Evolutionary conservation across 2,329 filamentous ascomycete genomes (phyloP).

Genomic region (Lachnellula suecica): DNA sequence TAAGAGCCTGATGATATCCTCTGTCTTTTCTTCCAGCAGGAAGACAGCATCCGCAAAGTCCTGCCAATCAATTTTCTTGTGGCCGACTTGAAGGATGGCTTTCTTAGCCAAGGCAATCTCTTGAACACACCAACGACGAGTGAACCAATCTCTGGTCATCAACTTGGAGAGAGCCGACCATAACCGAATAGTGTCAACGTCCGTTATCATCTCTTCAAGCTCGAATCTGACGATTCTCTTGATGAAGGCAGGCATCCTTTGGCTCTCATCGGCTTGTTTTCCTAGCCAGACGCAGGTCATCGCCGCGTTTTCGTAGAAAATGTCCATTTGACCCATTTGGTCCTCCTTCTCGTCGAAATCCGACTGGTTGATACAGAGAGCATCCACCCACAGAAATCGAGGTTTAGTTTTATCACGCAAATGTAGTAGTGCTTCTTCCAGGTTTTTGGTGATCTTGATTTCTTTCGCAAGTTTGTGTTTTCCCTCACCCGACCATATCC

Average conservation of each 20-base stretch:
- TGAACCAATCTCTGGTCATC: not conserved
- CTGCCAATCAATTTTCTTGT: not conserved
- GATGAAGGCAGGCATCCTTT: not conserved
- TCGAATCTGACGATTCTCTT: not conserved
- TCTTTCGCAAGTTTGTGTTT: not conserved
- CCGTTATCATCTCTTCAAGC: not conserved
- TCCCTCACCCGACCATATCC: not conserved
- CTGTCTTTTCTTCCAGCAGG: not conserved
- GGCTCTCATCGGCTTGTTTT: not conserved
- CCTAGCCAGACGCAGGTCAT: not conserved
- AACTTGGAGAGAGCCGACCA: not conserved
- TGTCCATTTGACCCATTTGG: not conserved
- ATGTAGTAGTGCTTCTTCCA: not conserved
- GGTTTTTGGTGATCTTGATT: not conserved
- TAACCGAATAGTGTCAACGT: not conserved
- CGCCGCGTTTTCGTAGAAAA: not conserved
- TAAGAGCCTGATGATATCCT: not conserved
- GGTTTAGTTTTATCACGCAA: not conserved
- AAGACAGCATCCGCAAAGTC: not conserved
- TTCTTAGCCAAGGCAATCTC: not conserved
- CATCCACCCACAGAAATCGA: not conserved
- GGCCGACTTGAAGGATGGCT: not conserved
- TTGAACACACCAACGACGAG: not conserved
- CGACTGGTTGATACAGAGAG: slow-evolving; percentile 4
- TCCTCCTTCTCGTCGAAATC: not conserved